Evolutionary conservation across 495 filamentous ascomycete genomes (phyloP), one percentile per base, ranked within the genome.

Genomic region (Penicillium herquei): DNA sequence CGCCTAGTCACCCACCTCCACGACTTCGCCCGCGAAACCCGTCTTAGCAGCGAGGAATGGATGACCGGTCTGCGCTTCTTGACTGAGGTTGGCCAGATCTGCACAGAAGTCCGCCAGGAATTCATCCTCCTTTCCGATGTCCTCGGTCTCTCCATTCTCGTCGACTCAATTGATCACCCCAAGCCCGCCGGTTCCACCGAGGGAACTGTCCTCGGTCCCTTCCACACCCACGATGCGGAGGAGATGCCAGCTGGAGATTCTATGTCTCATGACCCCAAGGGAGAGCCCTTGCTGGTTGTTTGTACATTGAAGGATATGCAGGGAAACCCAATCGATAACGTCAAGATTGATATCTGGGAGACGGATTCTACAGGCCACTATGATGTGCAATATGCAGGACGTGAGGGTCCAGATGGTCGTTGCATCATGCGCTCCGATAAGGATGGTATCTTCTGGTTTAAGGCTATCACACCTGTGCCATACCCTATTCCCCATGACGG

Each of bases 101-200:
- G 81, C 59, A 86, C 72, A 39, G 81, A 87, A 61, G 88, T 89
- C 39, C 81, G 90, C 54, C 85, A 88, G 83, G 92, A 97, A 80
- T 96, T 90, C 78, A 96, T 96, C 72, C 87, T 96, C 50, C 90
- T 96, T 61, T 94, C 89, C 50, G 92, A 97, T 75, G 80, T 92
- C 53, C 82, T 96, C 41, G 92, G 92, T 53, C 86, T 97, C 41
- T 96, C 91, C 31, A 80, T 95, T 51, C 85, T 96, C 7, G 88
- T 96, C 54, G 92, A 96, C 74, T 83, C 80, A 58, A 95, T 96
- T 77, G 90, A 93, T 75, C 91, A 96, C 75, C 92, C 92, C 54
- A 96, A 91, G 67, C 90, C 89, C 0, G 65, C 83, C 0, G 68
- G 71, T 39, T 81, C 82, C 42, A 97, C 92, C 13, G 91, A 96